These are phyloP conservation scores for Apiospora pterosperma DNA, from an alignment of 2,329 filamentous ascomycete genomes.

Conservation along the genomic window DNA sequence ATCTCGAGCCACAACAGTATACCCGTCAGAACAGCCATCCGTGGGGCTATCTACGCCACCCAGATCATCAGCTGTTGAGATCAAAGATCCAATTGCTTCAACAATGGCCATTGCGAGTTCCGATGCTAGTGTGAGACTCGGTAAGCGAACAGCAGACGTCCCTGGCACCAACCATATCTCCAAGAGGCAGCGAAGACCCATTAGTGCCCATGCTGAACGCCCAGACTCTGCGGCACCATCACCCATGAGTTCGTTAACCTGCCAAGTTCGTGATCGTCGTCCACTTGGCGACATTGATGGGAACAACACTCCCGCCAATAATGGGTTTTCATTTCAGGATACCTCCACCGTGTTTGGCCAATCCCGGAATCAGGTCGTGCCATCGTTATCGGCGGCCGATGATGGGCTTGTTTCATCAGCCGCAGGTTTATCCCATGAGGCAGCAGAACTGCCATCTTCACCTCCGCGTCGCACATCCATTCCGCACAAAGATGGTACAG, in stretches of 20 bases:
- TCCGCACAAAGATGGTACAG: background rate
- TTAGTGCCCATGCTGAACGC: background rate
- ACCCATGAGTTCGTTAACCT: background rate
- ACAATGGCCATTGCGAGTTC: background rate
- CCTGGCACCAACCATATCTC: background rate
- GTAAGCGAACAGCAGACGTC: background rate
- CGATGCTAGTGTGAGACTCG: background rate
- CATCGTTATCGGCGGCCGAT: background rate
- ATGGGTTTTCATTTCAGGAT: background rate
- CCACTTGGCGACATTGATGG: background rate
- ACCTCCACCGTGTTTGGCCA: background rate
- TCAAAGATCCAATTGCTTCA: background rate
- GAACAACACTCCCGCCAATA: background rate
- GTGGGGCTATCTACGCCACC: background rate
- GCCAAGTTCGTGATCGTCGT: background rate
- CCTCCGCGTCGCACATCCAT: constrained; percentile 10
- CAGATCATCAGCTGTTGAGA: background rate
- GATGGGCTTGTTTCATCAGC: background rate
- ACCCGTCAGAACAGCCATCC: no score
- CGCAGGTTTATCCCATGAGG: background rate
- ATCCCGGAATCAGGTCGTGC: background rate
- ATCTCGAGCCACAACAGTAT: background rate
- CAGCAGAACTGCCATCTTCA: constrained; percentile 14
- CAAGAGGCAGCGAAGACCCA: background rate
- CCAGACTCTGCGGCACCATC: background rate